Evolutionary conservation across 148 eudicot genomes (phyloP).

Genomic region (Vaccinium corymbosum): DNA sequence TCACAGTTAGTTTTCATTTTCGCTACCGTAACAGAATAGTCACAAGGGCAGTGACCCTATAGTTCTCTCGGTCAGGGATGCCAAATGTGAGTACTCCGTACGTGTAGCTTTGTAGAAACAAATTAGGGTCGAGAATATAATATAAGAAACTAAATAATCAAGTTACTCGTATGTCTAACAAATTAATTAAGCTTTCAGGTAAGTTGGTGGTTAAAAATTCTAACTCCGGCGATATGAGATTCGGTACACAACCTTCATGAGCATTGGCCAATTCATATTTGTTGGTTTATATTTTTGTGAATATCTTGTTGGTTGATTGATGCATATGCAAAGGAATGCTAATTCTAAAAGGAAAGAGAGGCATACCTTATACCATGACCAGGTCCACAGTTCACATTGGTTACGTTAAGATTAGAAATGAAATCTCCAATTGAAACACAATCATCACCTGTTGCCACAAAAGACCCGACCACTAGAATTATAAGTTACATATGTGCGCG

Average conservation of each 20-base stretch:
- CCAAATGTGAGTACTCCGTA: too few species aligned
- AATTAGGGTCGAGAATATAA: too few species aligned
- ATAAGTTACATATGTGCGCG: background rate
- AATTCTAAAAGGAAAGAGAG: background rate
- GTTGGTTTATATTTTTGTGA: background rate
- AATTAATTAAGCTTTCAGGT: too few species aligned
- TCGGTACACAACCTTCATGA: background rate
- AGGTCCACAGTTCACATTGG: conserved; percentile 59
- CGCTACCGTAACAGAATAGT: background rate
- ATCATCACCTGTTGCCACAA: conserved; percentile 51
- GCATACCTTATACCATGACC: conserved; percentile 69
- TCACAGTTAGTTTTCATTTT: background rate
- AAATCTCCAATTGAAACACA: conserved; percentile 65
- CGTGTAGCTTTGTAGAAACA: too few species aligned
- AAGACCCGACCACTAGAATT: background rate
- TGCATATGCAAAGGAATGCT: background rate
- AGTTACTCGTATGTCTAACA: background rate
- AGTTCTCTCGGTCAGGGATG: background rate
- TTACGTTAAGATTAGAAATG: conserved; percentile 39
- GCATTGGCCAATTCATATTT: background rate
- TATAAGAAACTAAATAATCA: too few species aligned
- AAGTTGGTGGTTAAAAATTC: background rate
- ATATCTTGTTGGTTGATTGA: background rate
- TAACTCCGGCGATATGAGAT: background rate
- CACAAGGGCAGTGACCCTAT: background rate